A percentile compares a stretch with the other conserved stretches of the same genome.
Conservation (phyloP, 129 eudicot genomes). For the Pseudognaphalium luteoalbum region DNA sequence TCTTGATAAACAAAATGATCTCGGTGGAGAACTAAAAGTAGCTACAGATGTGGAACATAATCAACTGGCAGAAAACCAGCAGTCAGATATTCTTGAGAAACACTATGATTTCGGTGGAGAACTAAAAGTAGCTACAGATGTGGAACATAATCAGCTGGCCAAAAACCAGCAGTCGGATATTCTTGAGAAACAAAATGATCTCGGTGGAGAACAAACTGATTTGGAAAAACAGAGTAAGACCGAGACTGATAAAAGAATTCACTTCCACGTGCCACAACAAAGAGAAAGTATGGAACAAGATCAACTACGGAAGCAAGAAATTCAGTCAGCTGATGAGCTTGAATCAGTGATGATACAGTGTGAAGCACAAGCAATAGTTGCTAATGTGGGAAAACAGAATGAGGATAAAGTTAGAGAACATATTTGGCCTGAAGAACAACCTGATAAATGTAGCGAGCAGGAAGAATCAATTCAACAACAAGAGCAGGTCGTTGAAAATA, state of each 20-base stretch:
- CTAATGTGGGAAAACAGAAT: slow-evolving; percentile 12
- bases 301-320: background rate
- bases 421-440: slow-evolving; percentile 16
- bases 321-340: slow-evolving; percentile 14
- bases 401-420: slow-evolving; percentile 18
- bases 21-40: background rate
- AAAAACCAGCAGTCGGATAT: slow-evolving; percentile 21
- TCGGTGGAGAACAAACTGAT: slow-evolving; percentile 1
- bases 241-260: background rate
- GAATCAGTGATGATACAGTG: slow-evolving; percentile 28
- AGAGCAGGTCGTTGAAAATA: slow-evolving; percentile 17
- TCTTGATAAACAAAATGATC: slow-evolving; percentile 20
- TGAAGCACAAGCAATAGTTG: slow-evolving; percentile 11
- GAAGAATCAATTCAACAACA: slow-evolving; percentile 5
- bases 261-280: background rate
- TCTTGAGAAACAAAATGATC: slow-evolving; percentile 17
- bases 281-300: slow-evolving; percentile 1
- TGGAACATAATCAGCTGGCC: slow-evolving; percentile 13
- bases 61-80: too few species aligned
- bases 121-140: background rate
- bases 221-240: background rate
- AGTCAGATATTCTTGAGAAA: too few species aligned
- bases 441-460: background rate
- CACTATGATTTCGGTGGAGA: background rate
- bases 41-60: too few species aligned